phyloP scores from a whole-genome alignment of 2,329 filamentous ascomycete species.

The Beauveria bassiana region DNA sequence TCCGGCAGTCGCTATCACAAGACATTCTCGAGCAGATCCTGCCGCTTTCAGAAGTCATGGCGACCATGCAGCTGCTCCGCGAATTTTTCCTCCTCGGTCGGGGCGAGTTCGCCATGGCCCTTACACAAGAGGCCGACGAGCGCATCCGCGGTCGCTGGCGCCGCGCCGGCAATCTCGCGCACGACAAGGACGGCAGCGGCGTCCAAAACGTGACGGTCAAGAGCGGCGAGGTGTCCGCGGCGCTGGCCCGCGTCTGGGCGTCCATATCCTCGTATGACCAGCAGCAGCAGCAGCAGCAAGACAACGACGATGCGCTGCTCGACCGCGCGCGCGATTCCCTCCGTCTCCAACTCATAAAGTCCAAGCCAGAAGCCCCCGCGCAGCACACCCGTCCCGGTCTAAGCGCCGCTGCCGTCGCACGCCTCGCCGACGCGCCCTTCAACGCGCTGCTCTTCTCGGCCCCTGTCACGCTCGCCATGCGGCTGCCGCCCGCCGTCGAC shows the following conservation, averaged over 20 bases:
- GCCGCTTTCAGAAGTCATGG: slow-evolving; percentile 67
- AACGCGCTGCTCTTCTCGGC: slow-evolving; percentile 75
- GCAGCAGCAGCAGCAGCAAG: slow-evolving; percentile 42
- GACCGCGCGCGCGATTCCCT: slow-evolving; percentile 76
- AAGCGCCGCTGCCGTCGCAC: slow-evolving; percentile 22
- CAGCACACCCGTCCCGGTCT: slow-evolving; percentile 27
- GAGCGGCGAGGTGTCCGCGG: slow-evolving; percentile 75
- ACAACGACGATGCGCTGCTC: slow-evolving; percentile 74
- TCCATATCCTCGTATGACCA: slow-evolving; percentile 68
- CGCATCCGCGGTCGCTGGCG: slow-evolving; percentile 68
- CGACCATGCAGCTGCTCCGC: slow-evolving; percentile 68
- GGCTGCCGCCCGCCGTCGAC: slow-evolving; percentile 72
- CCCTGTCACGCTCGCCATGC: slow-evolving; percentile 59
- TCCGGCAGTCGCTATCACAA: slow-evolving; percentile 73
- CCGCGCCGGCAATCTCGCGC: slow-evolving; percentile 50
- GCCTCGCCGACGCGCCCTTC: slow-evolving; percentile 53
- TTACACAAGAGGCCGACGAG: slow-evolving; percentile 79
- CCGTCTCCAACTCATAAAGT: slow-evolving; percentile 55
- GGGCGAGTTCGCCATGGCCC: slow-evolving; percentile 82
- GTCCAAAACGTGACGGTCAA: slow-evolving; percentile 56
- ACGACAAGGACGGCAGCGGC: slow-evolving; percentile 46
- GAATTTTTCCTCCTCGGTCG: slow-evolving; percentile 82
- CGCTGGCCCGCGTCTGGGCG: slow-evolving; percentile 71
- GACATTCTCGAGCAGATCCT: slow-evolving; percentile 77
- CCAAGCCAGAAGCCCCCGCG: slow-evolving; percentile 33